Base-by-base conservation (phyloP, 2,329 filamentous ascomycete species). In the Podosphaera aphanis region DNA sequence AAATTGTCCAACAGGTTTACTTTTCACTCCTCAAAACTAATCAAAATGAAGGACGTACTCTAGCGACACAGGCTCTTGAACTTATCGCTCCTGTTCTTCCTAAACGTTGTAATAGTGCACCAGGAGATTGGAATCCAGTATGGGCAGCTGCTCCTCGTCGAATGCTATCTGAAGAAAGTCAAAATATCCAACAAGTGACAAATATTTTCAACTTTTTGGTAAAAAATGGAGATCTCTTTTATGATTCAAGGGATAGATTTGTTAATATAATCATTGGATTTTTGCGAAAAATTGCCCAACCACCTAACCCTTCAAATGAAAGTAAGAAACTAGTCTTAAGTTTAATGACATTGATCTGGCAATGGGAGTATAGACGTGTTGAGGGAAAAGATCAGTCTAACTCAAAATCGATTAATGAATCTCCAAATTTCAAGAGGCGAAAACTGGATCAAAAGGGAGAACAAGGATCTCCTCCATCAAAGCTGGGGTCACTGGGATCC, bases 191-290 rank as follows among this genome's bases (percentile, higher is more conserved):
- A 61, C 90, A 95, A 63, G 80, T 95, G 64, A 93, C 85, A 45
- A 90, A 82, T 64, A 95, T 98, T 55, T 95, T 94, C 66, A 82
- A 94, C 56, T 98, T 98, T 63, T 68, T 98, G 29, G 88, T 94
- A 31, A 76, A 83, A 47, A 88, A 98, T 59, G 81, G 86, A 0
- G 79, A 90, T 56, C 66, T 98, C 3, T 98, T 98, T 64, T 98
- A 92, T 54, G 88, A 95, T 51, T 85, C 84, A 1, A 72, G 90
- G 46, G 90, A 98, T 52, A 86, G 88, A 57, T 92, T 95, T 52
- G 77, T 85, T 3, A 74, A 81, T 47, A 73, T 90, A 51, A 92
- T 98, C 59, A 86, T 98, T 47, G 79, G 78, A 1, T 88, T 84
- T 3, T 67, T 98, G 31, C 73, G 82, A 45, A 95, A 95, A 62